phyloP scores from a whole-genome alignment of 2,329 filamentous ascomycete genomes.

The Ophiostoma sp. region DNA sequence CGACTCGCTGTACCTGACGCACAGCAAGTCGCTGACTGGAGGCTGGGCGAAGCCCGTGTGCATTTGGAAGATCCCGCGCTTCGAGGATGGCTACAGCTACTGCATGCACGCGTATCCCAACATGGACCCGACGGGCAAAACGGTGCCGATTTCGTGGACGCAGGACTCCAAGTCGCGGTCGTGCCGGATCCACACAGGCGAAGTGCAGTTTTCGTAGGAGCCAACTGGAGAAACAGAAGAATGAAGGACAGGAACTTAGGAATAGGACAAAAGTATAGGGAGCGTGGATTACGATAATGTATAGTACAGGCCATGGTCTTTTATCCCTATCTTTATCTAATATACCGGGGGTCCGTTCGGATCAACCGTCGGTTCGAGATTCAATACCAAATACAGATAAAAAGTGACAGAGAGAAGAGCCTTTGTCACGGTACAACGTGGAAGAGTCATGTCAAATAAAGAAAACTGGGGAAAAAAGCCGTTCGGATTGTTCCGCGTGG shows the following conservation, averaged over 20 bases:
- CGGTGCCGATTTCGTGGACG: slow-evolving; percentile 29
- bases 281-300: neutral
- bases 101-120: slow-evolving; percentile 29
- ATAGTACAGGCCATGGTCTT: neutral
- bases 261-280: neutral
- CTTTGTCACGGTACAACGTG: neutral
- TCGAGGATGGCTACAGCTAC: slow-evolving; percentile 29
- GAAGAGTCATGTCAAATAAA: neutral
- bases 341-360: neutral
- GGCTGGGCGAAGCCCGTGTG: slow-evolving; percentile 26
- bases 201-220: slow-evolving; percentile 25
- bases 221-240: no score
- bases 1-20: slow-evolving; percentile 25
- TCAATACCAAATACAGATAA: neutral
- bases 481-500: neutral
- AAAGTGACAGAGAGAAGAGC: neutral
- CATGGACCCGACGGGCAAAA: slow-evolving; percentile 25
- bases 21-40: slow-evolving; percentile 27
- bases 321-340: neutral
- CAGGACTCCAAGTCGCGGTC: slow-evolving; percentile 29
- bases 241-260: neutral
- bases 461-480: neutral
- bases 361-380: neutral
- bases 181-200: slow-evolving; percentile 27
- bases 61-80: slow-evolving; percentile 27